These are phyloP conservation scores for Trametes versicolor DNA, from an alignment of 1,284 basidiomycete genomes.

Conservation along the genomic window DNA sequence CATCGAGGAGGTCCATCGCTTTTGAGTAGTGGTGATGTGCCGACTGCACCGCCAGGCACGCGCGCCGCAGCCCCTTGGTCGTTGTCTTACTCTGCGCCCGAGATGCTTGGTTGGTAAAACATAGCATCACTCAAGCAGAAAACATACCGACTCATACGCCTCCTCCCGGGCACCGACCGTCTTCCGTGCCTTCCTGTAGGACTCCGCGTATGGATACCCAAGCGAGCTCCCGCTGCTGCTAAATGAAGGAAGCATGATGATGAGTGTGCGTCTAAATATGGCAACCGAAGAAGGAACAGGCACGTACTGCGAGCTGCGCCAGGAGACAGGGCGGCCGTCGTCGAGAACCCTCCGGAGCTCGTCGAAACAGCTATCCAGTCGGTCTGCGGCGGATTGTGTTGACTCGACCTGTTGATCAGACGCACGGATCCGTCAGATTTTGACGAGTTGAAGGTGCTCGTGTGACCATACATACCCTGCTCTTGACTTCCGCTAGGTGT, in stretches of 20 bases:
- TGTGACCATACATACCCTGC: conserved; percentile 15
- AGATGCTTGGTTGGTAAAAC: neutral
- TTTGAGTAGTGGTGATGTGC: conserved; percentile 38
- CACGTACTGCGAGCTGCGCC: conserved; percentile 34
- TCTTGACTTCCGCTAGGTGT: conserved; percentile 17
- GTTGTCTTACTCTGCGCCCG: conserved; percentile 29
- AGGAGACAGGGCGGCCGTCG: conserved; percentile 32
- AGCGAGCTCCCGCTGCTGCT: conserved; percentile 23
- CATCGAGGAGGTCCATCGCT: conserved; percentile 38
- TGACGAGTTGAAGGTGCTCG: neutral
- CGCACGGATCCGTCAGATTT: conserved; percentile 3
- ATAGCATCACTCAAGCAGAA: neutral
- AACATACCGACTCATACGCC: conserved; percentile 34
- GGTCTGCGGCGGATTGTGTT: conserved; percentile 23
- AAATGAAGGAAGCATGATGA: neutral
- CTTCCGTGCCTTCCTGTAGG: conserved; percentile 31
- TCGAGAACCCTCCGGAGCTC: conserved; percentile 31
- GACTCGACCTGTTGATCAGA: conserved; percentile 26
- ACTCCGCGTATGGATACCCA: conserved; percentile 21
- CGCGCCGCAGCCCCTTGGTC: conserved; percentile 32
- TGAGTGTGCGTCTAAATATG: neutral
- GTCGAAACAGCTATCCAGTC: conserved; percentile 35
- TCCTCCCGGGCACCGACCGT: conserved; percentile 33
- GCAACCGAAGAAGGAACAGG: neutral
- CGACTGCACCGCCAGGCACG: conserved; percentile 35